Evolutionary conservation across 139 green algal species (phyloP), one percentile per base, ranked within the genome.

Genomic region (Chlamydomonas schloesseri): DNA sequence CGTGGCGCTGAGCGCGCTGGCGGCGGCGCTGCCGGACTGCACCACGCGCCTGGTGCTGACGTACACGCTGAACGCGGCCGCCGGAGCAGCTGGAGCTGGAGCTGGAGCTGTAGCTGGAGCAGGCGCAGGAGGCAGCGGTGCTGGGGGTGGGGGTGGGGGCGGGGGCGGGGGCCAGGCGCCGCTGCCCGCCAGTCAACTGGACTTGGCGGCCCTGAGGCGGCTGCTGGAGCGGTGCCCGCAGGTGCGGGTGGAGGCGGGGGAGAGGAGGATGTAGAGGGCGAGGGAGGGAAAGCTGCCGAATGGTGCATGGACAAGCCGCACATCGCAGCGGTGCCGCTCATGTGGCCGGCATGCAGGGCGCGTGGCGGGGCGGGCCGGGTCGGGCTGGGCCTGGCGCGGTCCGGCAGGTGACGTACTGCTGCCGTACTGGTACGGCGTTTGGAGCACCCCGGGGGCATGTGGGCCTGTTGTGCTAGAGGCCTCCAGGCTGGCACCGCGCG

Each of bases 181-280:
- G 26, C 62, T 33, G 62, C 62, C 62, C 2, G 3, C 57, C 8
- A 1, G n/a, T 1, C 65, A 6, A 1, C n/a, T 83, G 76, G 58
- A 73, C 60, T 42, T 73, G 36, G 24, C 28, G 62, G 58, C 58
- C 0, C 42, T 83, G 37, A 60, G 37, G 24, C 60, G 62, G 29
- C 76, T 83, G 29, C 58, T 83, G 76, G 10, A 9, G 36, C 36
- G 62, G 14, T 83, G 64, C 36, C 64, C 78, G 3, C 64, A 74
- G 20, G 4, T 84, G 24, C 62, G 62, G 28, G 23, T 33, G 26
- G 42, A 73, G 42, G 31, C 15, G 42, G 3, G 71, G 78, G 37
- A 36, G 10, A 65, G 64, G 37, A 34, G 75, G 5, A 50, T 50
- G 42, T n/a, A n/a, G n/a, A n/a, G n/a, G n/a, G n/a, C n/a, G n/a